Conservation (phyloP, 768 basidiomycete genomes). For the Calocybe gangraenosa region DNA sequence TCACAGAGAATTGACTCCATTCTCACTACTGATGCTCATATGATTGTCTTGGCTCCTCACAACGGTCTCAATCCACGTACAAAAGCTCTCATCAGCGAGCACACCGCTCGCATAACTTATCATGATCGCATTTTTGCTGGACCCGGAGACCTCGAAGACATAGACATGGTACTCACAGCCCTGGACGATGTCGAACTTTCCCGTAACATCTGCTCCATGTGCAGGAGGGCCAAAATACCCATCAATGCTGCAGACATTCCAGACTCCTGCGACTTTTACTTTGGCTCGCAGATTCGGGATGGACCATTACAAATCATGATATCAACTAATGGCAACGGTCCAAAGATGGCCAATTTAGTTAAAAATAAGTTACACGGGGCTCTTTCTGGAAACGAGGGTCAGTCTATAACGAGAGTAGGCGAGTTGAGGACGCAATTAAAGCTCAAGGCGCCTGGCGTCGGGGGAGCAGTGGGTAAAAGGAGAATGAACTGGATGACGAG, state of each 20-base stretch:
- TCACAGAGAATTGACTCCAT: constrained; percentile 84
- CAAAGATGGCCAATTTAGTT: constrained; percentile 85
- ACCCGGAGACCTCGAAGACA: constrained; percentile 59
- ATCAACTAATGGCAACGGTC: constrained; percentile 91
- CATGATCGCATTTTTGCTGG: constrained; percentile 65
- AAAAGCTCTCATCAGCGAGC: constrained; percentile 42
- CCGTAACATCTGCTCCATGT: constrained; percentile 65
- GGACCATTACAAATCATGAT: constrained; percentile 95
- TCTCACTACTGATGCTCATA: constrained; percentile 71
- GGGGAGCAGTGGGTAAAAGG: constrained; percentile 67
- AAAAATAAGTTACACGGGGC: constrained; percentile 59
- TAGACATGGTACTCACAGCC: constrained; percentile 91
- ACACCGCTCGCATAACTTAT: constrained; percentile 58
- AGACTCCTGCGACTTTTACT: constrained; percentile 95
- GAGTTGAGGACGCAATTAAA: constrained; percentile 67
- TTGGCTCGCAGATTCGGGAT: constrained; percentile 87
- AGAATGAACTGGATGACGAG: constrained; percentile 93
- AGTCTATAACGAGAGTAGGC: constrained; percentile 79
- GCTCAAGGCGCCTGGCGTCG: constrained; percentile 77
- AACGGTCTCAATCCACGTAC: constrained; percentile 62
- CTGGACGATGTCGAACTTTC: constrained; percentile 78
- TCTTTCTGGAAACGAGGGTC: constrained; percentile 71
- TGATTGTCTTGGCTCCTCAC: constrained; percentile 74
- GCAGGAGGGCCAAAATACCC: constrained; percentile 67
- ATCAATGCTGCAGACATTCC: constrained; percentile 98